Conservation (phyloP, 1,284 basidiomycete genomes). For the Ustilago shanxiensis region DNA sequence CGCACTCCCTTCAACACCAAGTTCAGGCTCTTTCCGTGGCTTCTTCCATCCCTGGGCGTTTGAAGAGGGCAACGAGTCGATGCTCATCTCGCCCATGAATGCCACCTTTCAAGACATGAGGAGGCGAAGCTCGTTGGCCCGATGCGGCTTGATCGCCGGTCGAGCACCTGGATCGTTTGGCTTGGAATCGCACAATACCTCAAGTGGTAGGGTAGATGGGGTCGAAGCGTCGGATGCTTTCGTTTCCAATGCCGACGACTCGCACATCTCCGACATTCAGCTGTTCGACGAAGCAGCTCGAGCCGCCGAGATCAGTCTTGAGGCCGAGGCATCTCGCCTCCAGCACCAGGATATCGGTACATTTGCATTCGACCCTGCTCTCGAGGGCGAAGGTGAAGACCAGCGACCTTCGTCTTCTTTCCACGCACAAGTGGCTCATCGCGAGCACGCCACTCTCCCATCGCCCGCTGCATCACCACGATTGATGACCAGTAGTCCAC, state of each 20-base stretch:
- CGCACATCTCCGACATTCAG: constrained; percentile 14
- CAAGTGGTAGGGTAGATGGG: background rate
- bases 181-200: constrained; percentile 3
- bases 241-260: background rate
- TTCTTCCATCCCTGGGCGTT: constrained; percentile 51
- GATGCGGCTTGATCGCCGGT: constrained; percentile 7
- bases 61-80: constrained; percentile 33
- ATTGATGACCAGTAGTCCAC: constrained; percentile 18
- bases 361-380: constrained; percentile 38
- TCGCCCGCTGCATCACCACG: constrained; percentile 4
- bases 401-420: background rate
- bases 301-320: constrained; percentile 24
- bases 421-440: background rate
- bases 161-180: constrained; percentile 24
- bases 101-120: constrained; percentile 32
- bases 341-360: background rate
- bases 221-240: background rate
- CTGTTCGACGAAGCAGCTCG: constrained; percentile 32
- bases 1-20: constrained; percentile 33
- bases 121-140: constrained; percentile 33
- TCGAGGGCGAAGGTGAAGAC: constrained; percentile 30
- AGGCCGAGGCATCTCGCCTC: background rate
- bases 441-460: background rate
- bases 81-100: constrained; percentile 46
- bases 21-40: constrained; percentile 35